Conservation (phyloP, 2,329 filamentous ascomycete genomes). For the Diaporthe amygdali region DNA sequence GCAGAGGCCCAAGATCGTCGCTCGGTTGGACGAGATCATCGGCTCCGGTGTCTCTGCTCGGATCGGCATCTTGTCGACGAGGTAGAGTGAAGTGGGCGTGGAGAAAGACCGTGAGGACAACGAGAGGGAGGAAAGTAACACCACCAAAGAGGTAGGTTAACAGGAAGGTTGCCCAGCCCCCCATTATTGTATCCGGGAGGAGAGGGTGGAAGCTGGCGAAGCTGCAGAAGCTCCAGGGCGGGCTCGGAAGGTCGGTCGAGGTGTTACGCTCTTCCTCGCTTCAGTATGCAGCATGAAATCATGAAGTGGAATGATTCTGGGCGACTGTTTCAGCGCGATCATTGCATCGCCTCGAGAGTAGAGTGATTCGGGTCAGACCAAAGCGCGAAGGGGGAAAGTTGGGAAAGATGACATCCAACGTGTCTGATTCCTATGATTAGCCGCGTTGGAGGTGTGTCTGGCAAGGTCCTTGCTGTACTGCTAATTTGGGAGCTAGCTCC, state of each 20-base stretch:
- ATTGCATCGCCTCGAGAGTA: conserved; percentile 19
- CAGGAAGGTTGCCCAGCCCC: conserved; percentile 63
- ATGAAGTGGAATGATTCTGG: conserved; percentile 11
- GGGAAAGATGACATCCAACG: conserved; percentile 6
- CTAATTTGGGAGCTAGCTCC: conserved; percentile 14
- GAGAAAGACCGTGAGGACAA: conserved; percentile 64
- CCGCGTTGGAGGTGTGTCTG: neutral
- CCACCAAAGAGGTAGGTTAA: conserved; percentile 84
- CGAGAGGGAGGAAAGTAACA: conserved; percentile 82
- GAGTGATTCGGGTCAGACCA: neutral
- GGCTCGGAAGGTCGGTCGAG: conserved; percentile 14
- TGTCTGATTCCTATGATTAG: conserved; percentile 11
- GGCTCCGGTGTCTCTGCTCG: conserved; percentile 35
- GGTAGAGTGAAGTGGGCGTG: conserved; percentile 75
- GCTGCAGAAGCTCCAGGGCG: neutral
- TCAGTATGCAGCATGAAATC: conserved; percentile 22
- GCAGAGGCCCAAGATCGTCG: conserved; percentile 70
- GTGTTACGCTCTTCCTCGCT: conserved; percentile 21
- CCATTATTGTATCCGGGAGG: conserved; percentile 43
- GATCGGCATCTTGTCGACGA: conserved; percentile 45
- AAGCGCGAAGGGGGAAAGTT: neutral
- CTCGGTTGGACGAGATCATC: conserved; percentile 59
- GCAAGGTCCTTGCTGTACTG: neutral
- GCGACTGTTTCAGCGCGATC: conserved; percentile 17
- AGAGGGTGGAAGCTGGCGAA: neutral